Evolutionary conservation across 495 filamentous ascomycete species (phyloP), one percentile per base, ranked within the genome.

Genomic region (Penicillium parvum): DNA sequence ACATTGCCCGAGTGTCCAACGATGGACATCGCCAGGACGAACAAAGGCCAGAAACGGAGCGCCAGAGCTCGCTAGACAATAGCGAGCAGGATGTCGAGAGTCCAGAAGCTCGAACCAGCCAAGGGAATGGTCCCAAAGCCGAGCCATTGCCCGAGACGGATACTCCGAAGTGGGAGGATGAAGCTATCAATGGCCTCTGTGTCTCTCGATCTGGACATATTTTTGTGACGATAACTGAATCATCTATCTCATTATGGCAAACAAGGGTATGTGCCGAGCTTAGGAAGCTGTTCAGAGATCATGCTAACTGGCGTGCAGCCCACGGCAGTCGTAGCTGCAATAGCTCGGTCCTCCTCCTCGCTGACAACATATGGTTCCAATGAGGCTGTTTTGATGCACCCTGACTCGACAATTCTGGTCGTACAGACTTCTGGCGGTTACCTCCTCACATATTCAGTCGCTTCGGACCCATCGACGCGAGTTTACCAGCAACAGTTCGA

Each of bases 371-470:
- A 99, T 57, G 94, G 94, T 15, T 69, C 81, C 8, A 96, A 95
- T 63, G 76, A 83, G 11, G 81, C 85, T 30, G 75, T 99, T 32
- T 72, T 95, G 11, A 78, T 99, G 45, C 85, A 90, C 40, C 94
- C 94, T 0, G 92, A 97, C 63, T 89, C 87, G 16, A 82, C 84
- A 34, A 92, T 96, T 28, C 79, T 95, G 36, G 88, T 95, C 30
- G 80, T 96, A n/a, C 90, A 95, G 52, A 97, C 94, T 2, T 75
- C 78, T 25, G 67, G 85, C 36, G 90, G 90, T 37, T 97, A 85
- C 50, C 77, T 99, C 17, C 89, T 99, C 45, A 99, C 89, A 17
- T 99, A 97, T 58, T 86, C 90, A 0, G 72, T 99, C 18, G 83
- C 86, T n/a, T 85, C 83, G 6, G 91, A 96, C 55, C 76, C 86